Evolutionary conservation across 164 flowering plant genomes (phyloP).

Genomic region (Dillenia suffruticosa): DNA sequence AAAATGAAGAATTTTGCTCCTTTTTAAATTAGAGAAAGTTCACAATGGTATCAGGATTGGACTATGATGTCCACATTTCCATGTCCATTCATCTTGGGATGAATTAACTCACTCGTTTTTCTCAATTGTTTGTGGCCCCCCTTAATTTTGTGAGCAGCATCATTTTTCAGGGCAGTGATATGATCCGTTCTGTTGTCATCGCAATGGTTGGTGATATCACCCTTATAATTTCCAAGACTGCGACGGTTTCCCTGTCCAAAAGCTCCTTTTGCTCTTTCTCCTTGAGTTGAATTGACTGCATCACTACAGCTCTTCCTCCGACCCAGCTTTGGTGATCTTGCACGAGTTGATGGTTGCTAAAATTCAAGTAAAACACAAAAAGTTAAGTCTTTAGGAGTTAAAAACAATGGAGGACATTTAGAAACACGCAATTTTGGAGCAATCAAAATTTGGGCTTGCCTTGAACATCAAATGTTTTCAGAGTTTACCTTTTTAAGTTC

Average conservation of each 20-base stretch:
- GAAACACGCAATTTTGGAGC: too few relatives aligned
- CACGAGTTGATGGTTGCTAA: slow-evolving; percentile 83
- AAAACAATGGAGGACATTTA: too few relatives aligned
- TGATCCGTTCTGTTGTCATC: neutral
- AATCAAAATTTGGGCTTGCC: too few relatives aligned
- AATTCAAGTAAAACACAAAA: slow-evolving; percentile 4
- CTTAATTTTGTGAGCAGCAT: slow-evolving; percentile 13
- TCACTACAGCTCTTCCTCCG: slow-evolving; percentile 79
- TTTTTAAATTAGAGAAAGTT: slow-evolving; percentile 11
- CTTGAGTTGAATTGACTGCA: slow-evolving; percentile 30
- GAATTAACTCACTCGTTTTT: slow-evolving; percentile 25
- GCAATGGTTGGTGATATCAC: slow-evolving; percentile 15
- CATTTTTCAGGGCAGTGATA: slow-evolving; percentile 13
- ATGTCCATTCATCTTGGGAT: slow-evolving; percentile 25
- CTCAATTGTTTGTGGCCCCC: slow-evolving; percentile 19
- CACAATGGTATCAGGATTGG: slow-evolving; percentile 34
- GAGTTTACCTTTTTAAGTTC: slow-evolving; percentile 3
- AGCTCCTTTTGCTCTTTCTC: slow-evolving; percentile 19
- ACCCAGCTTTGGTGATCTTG: slow-evolving; percentile 82
- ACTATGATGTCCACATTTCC: slow-evolving; percentile 37
- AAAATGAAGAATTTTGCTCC: neutral
- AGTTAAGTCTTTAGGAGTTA: too few relatives aligned
- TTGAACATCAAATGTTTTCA: too few relatives aligned
- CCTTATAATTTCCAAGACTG: slow-evolving; percentile 46
- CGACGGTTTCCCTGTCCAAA: slow-evolving; percentile 42